Conservation (phyloP, 495 filamentous ascomycete genomes). For the Tuber aestivum region DNA sequence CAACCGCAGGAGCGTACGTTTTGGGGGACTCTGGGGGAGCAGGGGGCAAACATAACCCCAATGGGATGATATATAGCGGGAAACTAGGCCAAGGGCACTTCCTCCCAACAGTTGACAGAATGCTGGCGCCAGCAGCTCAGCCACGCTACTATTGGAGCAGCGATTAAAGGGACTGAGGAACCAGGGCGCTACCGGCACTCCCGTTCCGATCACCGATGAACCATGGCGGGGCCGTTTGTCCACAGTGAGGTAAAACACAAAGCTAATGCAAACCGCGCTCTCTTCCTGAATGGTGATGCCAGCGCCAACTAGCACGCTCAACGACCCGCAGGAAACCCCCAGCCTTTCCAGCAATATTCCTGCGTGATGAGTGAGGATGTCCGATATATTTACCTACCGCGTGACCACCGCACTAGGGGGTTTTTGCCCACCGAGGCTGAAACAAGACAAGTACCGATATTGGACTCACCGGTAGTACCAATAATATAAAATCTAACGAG, state of each 20-base stretch:
- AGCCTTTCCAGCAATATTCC: background rate
- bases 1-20: background rate
- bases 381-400: background rate
- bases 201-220: background rate
- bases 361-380: background rate
- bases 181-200: background rate
- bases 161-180: background rate
- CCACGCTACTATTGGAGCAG: background rate
- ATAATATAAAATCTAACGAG: background rate
- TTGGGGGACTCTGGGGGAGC: background rate
- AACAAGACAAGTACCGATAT: background rate
- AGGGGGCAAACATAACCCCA: background rate
- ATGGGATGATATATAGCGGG: background rate
- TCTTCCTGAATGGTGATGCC: background rate
- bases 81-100: background rate
- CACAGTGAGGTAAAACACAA: background rate
- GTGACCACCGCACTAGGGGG: background rate
- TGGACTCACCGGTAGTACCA: background rate
- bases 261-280: background rate
- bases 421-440: background rate
- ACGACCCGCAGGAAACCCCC: background rate
- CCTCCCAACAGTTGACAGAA: background rate
- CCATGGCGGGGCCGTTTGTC: background rate
- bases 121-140: background rate
- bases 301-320: background rate